Percentiles rank a stretch among this genome's conserved stretches.
These are phyloP conservation scores for Azolla pinnata DNA, from an alignment of 75 land plant species.

Conservation along the genomic window DNA sequence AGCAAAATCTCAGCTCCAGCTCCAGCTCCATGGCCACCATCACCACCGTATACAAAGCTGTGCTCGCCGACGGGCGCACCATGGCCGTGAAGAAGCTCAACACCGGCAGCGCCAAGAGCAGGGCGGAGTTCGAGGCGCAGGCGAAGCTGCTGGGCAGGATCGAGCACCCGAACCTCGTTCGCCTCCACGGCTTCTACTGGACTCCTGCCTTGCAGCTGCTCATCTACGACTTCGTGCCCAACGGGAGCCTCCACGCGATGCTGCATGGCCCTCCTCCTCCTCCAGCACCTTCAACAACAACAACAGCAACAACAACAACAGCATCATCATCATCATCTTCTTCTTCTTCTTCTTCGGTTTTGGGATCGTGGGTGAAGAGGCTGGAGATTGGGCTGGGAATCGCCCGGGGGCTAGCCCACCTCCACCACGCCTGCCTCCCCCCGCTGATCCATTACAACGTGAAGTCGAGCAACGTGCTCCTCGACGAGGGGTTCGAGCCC, in stretches of 20 bases:
- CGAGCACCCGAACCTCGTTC: slow-evolving; percentile 62
- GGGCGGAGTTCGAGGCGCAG: slow-evolving; percentile 83
- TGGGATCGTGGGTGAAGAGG: slow-evolving; percentile 70
- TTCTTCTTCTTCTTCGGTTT: no score
- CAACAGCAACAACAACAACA: no score
- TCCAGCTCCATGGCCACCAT: slow-evolving; percentile 81
- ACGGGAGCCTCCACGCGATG: slow-evolving; percentile 61
- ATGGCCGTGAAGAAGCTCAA: slow-evolving; percentile 78
- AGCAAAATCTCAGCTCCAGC: no score
- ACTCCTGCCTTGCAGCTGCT: slow-evolving; percentile 76
- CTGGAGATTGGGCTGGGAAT: slow-evolving; percentile 66
- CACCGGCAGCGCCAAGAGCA: slow-evolving; percentile 45
- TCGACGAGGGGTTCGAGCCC: slow-evolving; percentile 51
- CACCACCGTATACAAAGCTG: slow-evolving; percentile 72
- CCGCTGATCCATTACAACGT: slow-evolving; percentile 73
- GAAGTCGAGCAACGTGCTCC: slow-evolving; percentile 81
- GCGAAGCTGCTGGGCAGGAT: slow-evolving; percentile 62
- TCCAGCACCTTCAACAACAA: neutral
- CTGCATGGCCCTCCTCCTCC: slow-evolving; percentile 38
- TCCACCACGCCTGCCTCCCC: slow-evolving; percentile 71
- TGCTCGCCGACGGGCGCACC: slow-evolving; percentile 41
- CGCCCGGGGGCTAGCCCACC: slow-evolving; percentile 78
- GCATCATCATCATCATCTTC: no score
- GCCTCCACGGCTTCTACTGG: slow-evolving; percentile 87
- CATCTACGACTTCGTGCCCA: slow-evolving; percentile 60